Evolutionary conservation across 2,329 filamentous ascomycete species (phyloP).

Genomic region (Colletotrichum orbiculare): DNA sequence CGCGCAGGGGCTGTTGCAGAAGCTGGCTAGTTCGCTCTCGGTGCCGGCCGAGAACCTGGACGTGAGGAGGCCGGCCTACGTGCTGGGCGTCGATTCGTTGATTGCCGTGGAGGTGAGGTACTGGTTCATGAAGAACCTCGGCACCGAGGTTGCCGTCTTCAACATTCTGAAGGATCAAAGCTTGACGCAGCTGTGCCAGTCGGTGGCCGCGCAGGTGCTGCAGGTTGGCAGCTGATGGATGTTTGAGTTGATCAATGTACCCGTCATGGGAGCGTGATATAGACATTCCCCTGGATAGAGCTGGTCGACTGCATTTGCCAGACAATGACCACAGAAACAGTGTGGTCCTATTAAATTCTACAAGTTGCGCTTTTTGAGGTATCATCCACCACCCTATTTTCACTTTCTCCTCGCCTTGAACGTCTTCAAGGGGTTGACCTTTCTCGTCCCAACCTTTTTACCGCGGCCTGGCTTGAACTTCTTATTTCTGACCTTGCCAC

Average conservation of each 20-base stretch:
- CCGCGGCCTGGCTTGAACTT: constrained; percentile 51
- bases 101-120: constrained; percentile 24
- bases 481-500: constrained; percentile 61
- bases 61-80: constrained; percentile 16
- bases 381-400: constrained; percentile 31
- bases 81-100: constrained; percentile 20
- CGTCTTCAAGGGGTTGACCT: constrained; percentile 86
- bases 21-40: constrained; percentile 12
- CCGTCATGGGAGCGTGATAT: too few species aligned
- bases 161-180: constrained; percentile 17
- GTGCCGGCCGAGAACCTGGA: constrained; percentile 15
- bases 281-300: not conserved
- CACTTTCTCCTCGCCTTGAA: constrained; percentile 75
- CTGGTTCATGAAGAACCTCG: constrained; percentile 16
- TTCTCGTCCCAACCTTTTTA: constrained; percentile 68
- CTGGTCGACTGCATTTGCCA: too few species aligned
- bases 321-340: not conserved
- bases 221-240: not conserved
- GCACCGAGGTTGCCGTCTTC: constrained; percentile 5
- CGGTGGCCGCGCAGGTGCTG: constrained; percentile 1
- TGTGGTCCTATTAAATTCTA: constrained; percentile 18
- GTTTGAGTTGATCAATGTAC: too few species aligned
- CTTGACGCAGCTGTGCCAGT: constrained; percentile 5
- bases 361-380: not conserved
- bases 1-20: constrained; percentile 4